Percentiles rank a stretch among this genome's conserved stretches.
These are phyloP conservation scores for Erysiphe pulchra DNA, from an alignment of 2,329 filamentous ascomycete species.

Conservation along the genomic window DNA sequence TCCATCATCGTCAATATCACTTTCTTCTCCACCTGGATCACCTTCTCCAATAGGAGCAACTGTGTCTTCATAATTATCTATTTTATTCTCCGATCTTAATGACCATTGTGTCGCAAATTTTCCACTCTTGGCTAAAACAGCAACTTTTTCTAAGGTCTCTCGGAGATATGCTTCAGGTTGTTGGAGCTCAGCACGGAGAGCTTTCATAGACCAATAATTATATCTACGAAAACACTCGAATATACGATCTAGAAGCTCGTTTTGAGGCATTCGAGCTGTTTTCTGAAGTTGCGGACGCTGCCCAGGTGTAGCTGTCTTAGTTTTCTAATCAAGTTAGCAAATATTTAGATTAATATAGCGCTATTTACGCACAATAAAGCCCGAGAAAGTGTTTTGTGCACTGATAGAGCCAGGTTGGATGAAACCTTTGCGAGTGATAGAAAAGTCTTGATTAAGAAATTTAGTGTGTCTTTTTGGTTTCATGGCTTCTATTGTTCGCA, in stretches of 20 bases:
- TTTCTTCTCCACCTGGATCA: conserved; percentile 20
- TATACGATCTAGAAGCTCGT: conserved; percentile 66
- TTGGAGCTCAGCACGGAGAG: conserved; percentile 47
- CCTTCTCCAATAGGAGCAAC: conserved; percentile 20
- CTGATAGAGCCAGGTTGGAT: conserved; percentile 30
- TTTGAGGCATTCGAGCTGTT: conserved; percentile 67
- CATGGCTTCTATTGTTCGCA: conserved; percentile 31
- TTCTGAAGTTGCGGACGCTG: conserved; percentile 53
- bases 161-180: conserved; percentile 91
- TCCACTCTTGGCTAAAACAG: conserved; percentile 57
- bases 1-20: conserved; percentile 30
- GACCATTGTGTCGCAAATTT: conserved; percentile 70
- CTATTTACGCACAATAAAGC: conserved; percentile 28
- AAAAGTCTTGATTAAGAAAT: conserved; percentile 10
- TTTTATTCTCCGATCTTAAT: conserved; percentile 43
- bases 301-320: conserved; percentile 20
- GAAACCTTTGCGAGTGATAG: conserved; percentile 15
- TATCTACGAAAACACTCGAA: conserved; percentile 64
- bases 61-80: conserved; percentile 25
- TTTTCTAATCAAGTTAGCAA: conserved; percentile 21
- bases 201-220: conserved; percentile 85
- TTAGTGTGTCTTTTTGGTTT: conserved; percentile 31
- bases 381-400: conserved; percentile 18
- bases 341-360: not conserved
- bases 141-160: conserved; percentile 59